phyloP scores from a whole-genome alignment of 1,284 basidiomycete genomes.

The Tilletiopsis washingtonensis region DNA sequence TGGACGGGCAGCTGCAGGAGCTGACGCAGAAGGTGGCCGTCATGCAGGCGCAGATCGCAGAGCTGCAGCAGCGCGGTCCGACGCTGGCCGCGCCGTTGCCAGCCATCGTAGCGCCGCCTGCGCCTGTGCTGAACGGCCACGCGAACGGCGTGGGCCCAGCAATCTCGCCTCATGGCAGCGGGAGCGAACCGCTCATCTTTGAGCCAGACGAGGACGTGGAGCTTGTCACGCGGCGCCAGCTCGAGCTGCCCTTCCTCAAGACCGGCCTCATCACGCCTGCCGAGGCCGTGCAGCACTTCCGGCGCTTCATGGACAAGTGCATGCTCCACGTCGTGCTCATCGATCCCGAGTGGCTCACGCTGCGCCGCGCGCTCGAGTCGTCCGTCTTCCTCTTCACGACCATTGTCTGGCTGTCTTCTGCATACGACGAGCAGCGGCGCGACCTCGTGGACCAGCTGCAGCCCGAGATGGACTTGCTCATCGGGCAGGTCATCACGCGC shows the following conservation, averaged over 20 bases:
- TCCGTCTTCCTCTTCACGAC: constrained; percentile 44
- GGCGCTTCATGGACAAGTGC: constrained; percentile 64
- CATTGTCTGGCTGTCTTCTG: constrained; percentile 83
- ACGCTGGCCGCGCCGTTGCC: no score
- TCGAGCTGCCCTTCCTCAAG: constrained; percentile 59
- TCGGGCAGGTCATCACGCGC: constrained; percentile 31
- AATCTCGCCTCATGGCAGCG: no score
- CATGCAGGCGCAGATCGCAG: no score
- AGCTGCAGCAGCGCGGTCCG: no score
- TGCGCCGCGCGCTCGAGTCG: constrained; percentile 33
- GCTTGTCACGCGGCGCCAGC: constrained; percentile 82
- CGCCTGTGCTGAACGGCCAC: no score
- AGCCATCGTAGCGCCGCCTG: no score
- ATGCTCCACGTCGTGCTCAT: constrained; percentile 29
- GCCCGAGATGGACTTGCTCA: not conserved
- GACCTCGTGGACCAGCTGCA: constrained; percentile 60
- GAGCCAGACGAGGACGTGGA: no score
- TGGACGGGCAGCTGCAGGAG: constrained; percentile 5
- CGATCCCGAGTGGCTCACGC: constrained; percentile 45
- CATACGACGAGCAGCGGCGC: constrained; percentile 73
- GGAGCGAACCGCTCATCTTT: no score
- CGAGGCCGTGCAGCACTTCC: constrained; percentile 79
- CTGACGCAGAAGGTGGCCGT: not conserved
- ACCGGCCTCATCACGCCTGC: constrained; percentile 70
- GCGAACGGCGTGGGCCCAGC: no score